Percentiles rank a stretch among this genome's conserved stretches.
phyloP scores from a whole-genome alignment of 257 asterid species.

The Jasminum sambac region DNA sequence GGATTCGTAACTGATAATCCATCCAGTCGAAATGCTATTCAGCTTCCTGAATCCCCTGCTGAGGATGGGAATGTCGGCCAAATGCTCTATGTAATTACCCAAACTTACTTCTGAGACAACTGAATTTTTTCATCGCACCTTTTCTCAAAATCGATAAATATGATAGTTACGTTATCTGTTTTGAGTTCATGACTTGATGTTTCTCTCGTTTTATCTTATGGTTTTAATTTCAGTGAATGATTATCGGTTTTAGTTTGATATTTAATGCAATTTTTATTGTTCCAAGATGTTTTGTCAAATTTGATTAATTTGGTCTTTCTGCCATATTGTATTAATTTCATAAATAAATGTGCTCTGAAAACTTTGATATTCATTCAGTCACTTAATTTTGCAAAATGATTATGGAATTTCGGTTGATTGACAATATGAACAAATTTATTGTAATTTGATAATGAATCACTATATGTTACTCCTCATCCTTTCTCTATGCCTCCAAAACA shows the following conservation, averaged over 20 bases:
- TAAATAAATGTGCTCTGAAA: not conserved
- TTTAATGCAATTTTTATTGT: not conserved
- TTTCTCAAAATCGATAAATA: not conserved
- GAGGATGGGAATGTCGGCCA: constrained; percentile 98
- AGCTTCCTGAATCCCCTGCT: constrained; percentile 91
- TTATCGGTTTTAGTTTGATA: not conserved
- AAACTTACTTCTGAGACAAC: not conserved
- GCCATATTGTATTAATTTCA: constrained; percentile 14
- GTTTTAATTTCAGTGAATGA: too few species aligned
- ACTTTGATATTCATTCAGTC: not conserved
- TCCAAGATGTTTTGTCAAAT: not conserved
- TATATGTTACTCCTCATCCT: not conserved
- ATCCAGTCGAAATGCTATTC: constrained; percentile 89
- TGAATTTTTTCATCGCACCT: not conserved
- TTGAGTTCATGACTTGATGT: too few species aligned
- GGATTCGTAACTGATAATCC: constrained; percentile 96
- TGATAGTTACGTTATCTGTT: not conserved
- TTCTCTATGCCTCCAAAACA: not conserved
- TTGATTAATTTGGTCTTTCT: not conserved
- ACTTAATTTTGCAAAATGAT: not conserved
- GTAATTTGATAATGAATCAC: not conserved
- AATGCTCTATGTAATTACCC: constrained; percentile 68
- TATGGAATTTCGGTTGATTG: constrained; percentile 7
- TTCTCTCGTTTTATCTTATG: too few species aligned
- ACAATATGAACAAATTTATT: not conserved